phyloP scores from a whole-genome alignment of 108 stramenopile species.

The Nitzschia sp. region DNA sequence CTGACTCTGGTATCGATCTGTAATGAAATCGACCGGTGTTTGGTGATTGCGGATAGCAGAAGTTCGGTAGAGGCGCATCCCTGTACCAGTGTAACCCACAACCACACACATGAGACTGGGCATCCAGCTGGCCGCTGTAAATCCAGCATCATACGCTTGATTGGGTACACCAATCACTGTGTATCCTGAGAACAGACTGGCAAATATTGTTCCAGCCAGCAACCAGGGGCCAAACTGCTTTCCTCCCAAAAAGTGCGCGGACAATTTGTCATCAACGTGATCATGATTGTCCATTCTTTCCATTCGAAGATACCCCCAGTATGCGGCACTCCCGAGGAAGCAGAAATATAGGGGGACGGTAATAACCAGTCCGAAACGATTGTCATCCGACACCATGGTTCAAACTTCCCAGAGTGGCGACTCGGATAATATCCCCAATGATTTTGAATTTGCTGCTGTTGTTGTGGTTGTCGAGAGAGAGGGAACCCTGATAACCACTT shows the following conservation, averaged over 20 bases:
- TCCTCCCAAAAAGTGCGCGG: slow-evolving; percentile 35
- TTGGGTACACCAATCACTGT: slow-evolving; percentile 42
- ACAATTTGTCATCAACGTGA: background rate
- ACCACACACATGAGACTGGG: background rate
- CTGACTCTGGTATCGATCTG: slow-evolving; percentile 39
- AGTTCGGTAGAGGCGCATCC: slow-evolving; percentile 19
- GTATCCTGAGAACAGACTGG: slow-evolving; percentile 34
- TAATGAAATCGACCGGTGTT: slow-evolving; percentile 37
- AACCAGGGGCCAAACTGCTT: slow-evolving; percentile 24
- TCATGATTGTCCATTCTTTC: background rate
- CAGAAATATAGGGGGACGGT: background rate
- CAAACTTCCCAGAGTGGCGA: no score
- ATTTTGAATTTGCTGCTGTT: no score
- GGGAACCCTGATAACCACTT: no score
- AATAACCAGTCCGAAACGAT: background rate
- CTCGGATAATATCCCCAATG: no score
- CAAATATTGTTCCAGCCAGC: slow-evolving; percentile 37
- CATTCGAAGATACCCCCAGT: background rate
- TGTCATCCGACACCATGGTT: background rate
- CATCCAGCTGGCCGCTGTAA: slow-evolving; percentile 11
- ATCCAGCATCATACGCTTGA: slow-evolving; percentile 27
- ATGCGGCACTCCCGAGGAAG: background rate
- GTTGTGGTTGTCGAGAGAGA: no score
- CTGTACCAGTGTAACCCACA: slow-evolving; percentile 26
- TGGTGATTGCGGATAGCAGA: slow-evolving; percentile 31